Conservation (phyloP, 129 eudicot species). For the Ambrosia artemisiifolia region DNA sequence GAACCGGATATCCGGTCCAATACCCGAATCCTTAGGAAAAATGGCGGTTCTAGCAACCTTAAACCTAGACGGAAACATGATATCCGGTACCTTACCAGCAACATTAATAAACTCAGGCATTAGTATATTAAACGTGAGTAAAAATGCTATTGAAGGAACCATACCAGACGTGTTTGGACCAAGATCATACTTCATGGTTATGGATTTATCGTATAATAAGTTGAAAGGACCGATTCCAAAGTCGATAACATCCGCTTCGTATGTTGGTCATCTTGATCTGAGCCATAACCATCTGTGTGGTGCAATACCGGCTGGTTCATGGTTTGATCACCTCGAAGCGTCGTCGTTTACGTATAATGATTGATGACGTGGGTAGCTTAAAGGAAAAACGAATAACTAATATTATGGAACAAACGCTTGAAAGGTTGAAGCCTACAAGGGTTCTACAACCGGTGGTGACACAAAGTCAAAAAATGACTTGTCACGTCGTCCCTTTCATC, state of each 20-base stretch:
- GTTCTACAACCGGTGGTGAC: too few species aligned
- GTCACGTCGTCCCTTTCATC: too few species aligned
- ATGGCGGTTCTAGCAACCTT: constrained; percentile 77
- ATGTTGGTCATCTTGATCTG: constrained; percentile 74
- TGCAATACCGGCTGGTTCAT: constrained; percentile 61
- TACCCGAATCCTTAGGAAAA: constrained; percentile 62
- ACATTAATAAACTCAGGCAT: constrained; percentile 55
- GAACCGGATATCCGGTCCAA: constrained; percentile 64
- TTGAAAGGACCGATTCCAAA: constrained; percentile 64
- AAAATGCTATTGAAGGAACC: constrained; percentile 52
- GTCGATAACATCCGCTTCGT: constrained; percentile 58
- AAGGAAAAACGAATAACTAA: too few species aligned
- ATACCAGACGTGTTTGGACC: constrained; percentile 80
- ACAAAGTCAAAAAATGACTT: too few species aligned
- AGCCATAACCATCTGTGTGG: constrained; percentile 89
- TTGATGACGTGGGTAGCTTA: too few species aligned
- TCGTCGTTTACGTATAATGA: constrained; percentile 63
- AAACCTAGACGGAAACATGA: constrained; percentile 69
- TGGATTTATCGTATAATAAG: constrained; percentile 72
- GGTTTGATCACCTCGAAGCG: constrained; percentile 78
- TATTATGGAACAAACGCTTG: too few species aligned
- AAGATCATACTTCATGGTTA: constrained; percentile 67
- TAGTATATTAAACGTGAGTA: constrained; percentile 61
- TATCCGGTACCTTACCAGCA: constrained; percentile 62
- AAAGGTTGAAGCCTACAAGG: too few species aligned